Conservation (phyloP, 225 moss, liverwort and hornwort species). For the Takakia lepidozioides region DNA sequence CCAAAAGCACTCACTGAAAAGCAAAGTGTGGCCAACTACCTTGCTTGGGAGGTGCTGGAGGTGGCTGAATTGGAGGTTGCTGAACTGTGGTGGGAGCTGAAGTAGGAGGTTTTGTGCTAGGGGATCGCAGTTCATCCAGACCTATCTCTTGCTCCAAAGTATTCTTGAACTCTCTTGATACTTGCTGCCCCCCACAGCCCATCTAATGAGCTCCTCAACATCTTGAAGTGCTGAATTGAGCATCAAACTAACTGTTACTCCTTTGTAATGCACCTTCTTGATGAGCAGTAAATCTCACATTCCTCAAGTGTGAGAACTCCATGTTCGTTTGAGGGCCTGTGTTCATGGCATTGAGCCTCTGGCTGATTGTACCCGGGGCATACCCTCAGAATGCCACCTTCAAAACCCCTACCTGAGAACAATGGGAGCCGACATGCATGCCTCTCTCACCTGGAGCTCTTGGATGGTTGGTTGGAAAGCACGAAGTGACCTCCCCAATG, state of each 20-base stretch:
- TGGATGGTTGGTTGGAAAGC: slow-evolving; percentile 91
- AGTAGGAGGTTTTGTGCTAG: slow-evolving; percentile 30
- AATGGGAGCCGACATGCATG: no score
- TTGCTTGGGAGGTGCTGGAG: slow-evolving; percentile 36
- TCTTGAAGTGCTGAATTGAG: no score
- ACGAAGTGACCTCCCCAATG: slow-evolving; percentile 80
- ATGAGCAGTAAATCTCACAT: no score
- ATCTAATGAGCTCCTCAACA: no score
- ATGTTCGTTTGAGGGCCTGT: no score
- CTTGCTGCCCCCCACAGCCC: slow-evolving; percentile 70
- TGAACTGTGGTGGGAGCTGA: slow-evolving; percentile 15
- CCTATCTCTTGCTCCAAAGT: slow-evolving; percentile 99
- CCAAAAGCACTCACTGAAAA: not conserved
- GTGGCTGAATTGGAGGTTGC: slow-evolving; percentile 13
- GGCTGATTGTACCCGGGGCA: no score
- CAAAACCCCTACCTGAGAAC: no score
- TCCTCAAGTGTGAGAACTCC: no score
- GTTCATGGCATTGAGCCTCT: no score
- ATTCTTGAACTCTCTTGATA: slow-evolving; percentile 89
- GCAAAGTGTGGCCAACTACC: slow-evolving; percentile 15
- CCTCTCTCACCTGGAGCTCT: slow-evolving; percentile 68
- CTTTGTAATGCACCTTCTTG: no score
- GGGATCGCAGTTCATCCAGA: slow-evolving; percentile 79
- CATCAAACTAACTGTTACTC: no score
- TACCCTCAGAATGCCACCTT: no score